Base-by-base conservation (phyloP, 2,329 filamentous ascomycete genomes). In the Aspergillus terreus region DNA sequence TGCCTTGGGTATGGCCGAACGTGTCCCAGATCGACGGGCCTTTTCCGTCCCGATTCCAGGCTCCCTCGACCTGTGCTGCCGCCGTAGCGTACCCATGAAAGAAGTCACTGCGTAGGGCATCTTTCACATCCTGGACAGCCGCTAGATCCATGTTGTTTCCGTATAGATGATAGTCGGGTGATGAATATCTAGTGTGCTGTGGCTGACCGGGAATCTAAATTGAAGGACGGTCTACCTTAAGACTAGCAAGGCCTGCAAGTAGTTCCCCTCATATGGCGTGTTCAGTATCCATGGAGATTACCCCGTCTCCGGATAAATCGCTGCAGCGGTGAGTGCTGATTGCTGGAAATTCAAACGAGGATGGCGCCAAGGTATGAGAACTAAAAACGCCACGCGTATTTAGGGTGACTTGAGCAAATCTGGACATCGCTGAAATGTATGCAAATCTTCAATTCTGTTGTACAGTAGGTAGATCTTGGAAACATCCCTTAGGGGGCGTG, bases 11-110 rank as follows among this genome's bases (percentile, higher is more conserved):
- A 53, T 80, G 80, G 68, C 85, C 88, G 76, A 92, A 92, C 19
- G 80, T 84, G 71, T 92, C 89, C 88, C 88, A 92, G 70, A 92
- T 92, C 55, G 86, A 88, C 49, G 86, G 82, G 25, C 82, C 86
- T 60, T 88, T 87, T 58, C 88, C 88, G 65, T 91, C 88, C 65
- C 84, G 80, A 44, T 86, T 77, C 52, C 80, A 77, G 47, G 84
- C 82, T 50, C 89, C 89, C 75, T 94, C 89, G 60, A 92, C 86
- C 70, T 92, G 88, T 5, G 63, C 52, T 21, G 63, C 63, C 19
- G 64, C 64, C 25, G 63, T 67, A 7, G 63, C 63, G 41, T 63
- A 67, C 5, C 64, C 64, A 6, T 65, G 63, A 25, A 58, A 66
- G 49, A 67, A 67, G 40, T 65, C 63, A 4, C 49, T 51, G 4